phyloP scores from a whole-genome alignment of 176 grass and related monocot species.

The Rhynchospora tenuis region DNA sequence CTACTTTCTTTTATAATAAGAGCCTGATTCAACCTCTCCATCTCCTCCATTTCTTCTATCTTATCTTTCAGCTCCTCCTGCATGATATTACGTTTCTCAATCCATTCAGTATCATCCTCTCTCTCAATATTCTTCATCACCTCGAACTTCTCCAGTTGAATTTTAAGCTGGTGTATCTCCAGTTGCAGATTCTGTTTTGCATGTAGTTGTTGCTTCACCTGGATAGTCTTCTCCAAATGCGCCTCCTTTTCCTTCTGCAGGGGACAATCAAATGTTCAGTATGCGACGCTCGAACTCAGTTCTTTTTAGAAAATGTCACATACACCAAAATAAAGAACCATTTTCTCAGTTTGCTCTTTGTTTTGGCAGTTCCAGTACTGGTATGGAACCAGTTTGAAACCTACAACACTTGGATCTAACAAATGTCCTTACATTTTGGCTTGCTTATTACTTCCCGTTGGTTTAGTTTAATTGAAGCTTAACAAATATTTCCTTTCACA shows the following conservation, averaged over 20 bases:
- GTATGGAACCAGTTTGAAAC: not conserved
- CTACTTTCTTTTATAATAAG: constrained; percentile 43
- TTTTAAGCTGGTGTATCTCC: constrained; percentile 51
- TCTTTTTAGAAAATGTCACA: not conserved
- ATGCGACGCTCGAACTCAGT: not conserved
- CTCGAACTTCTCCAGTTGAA: constrained; percentile 34
- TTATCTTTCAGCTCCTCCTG: constrained; percentile 45
- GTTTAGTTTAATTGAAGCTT: not conserved
- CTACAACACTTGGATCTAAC: not conserved
- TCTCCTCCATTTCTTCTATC: constrained; percentile 51
- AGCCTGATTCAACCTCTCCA: constrained; percentile 34
- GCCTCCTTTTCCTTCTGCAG: constrained; percentile 51
- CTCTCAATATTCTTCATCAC: constrained; percentile 50
- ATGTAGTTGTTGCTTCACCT: constrained; percentile 37
- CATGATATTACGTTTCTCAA: constrained; percentile 37
- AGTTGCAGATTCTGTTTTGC: constrained; percentile 54
- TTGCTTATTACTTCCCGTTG: not conserved
- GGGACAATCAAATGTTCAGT: constrained; percentile 16
- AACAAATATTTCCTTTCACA: not conserved
- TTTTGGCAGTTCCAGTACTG: not conserved
- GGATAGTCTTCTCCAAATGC: constrained; percentile 35
- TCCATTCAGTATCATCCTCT: constrained; percentile 31
- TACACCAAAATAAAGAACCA: not conserved
- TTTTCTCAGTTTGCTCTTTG: not conserved
- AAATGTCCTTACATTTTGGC: not conserved